These are phyloP conservation scores for Cymbidium sinense DNA, from an alignment of 106 monocot species.

Conservation along the genomic window DNA sequence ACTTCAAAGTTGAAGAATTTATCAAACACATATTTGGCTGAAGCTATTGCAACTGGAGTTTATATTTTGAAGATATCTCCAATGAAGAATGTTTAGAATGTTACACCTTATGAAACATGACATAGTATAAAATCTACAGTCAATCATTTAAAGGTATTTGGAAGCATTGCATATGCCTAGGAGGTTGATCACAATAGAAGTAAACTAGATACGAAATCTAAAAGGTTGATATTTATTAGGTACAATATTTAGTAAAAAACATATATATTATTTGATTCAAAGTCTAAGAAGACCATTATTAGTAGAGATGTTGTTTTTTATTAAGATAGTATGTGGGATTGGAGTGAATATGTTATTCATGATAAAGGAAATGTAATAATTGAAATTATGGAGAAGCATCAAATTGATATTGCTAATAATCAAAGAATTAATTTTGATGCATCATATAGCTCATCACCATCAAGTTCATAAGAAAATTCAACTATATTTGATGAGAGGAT, in stretches of 20 bases:
- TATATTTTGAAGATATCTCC: too few species aligned
- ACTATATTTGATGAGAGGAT: neutral
- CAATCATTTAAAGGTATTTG: too few species aligned
- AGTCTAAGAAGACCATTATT: neutral
- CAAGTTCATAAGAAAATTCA: neutral
- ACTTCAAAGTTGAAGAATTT: too few species aligned
- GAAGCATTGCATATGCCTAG: too few species aligned
- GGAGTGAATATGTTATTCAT: neutral
- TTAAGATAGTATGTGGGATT: neutral
- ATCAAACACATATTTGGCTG: too few species aligned
- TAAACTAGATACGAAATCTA: too few species aligned
- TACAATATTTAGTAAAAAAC: neutral
- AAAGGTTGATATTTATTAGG: neutral
- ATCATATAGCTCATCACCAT: neutral
- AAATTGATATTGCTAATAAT: neutral
- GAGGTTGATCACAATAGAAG: too few species aligned
- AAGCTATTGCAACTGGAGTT: too few species aligned
- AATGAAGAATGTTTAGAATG: too few species aligned
- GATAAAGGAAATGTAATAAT: neutral
- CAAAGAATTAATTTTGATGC: neutral
- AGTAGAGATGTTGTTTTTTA: neutral
- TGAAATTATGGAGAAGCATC: neutral
- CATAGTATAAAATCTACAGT: too few species aligned
- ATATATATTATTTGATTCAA: neutral
- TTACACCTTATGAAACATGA: too few species aligned